Evolutionary conservation across 805 yeast species (phyloP), one percentile per base, ranked within the genome.

Genomic region (Starmera amethionina): DNA sequence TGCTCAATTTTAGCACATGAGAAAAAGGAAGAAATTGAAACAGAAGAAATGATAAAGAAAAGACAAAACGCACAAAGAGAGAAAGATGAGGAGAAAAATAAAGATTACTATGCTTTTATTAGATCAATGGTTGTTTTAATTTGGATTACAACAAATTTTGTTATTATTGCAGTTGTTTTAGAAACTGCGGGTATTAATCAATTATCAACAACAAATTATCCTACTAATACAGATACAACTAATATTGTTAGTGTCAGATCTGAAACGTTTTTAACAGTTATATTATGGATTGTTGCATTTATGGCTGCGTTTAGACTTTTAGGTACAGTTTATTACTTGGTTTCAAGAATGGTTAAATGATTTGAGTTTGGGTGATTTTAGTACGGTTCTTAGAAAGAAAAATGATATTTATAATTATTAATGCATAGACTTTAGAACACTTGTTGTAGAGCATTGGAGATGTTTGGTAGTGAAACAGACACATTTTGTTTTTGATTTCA

Each of bases 241-340:
- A 32, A 60, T 7, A 47, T 59, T 12, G 46, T 59, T 31, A 50
- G 60, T 3, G 40, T 42, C n/a, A 70, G 81, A 59, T 70, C 86
- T 1, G 70, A 76, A 32, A 64, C 79, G 7, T 90, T 87, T 57
- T 72, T 90, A 59, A 75, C 93, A 5, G 86, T 90, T 28, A 81
- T 90, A 36, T 67, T 90, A 48, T 90, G 97, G 96, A 64, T 89
- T 31, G 97, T 90, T 34, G 96, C 96, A 4, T 84, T 80, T 25
- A 74, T 87, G 70, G 96, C 97, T 0, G 71, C 80, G 7, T 80
- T 86, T 59, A 68, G 97, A 46, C 82, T 90, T 48, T 38, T 81
- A 25, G 96, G 97, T 1, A 77, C 94, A 48, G 58, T 72, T 2
- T 54, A 73, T 32, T 90, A 78, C 55, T 62, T 86, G 54, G 39